These are phyloP conservation scores for Bipolaris zeicola DNA, from an alignment of 2,329 filamentous ascomycete genomes.

Conservation along the genomic window DNA sequence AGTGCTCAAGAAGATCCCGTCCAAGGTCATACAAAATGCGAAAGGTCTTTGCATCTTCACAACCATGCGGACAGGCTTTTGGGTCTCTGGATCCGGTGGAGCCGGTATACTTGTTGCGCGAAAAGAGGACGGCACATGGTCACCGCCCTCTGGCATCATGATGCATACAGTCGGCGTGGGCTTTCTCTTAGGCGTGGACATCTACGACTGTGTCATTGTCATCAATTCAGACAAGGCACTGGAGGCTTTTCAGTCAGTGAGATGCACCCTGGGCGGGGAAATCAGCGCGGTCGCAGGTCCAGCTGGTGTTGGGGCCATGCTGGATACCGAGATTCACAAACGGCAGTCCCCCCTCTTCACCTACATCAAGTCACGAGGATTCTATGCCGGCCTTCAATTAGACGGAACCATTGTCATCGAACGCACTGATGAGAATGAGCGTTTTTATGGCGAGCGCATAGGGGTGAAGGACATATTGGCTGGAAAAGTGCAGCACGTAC, in stretches of 20 bases:
- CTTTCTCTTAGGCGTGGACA: slow-evolving; percentile 89
- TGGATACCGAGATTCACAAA: slow-evolving; percentile 73
- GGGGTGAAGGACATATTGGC: slow-evolving; percentile 67
- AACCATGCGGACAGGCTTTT: slow-evolving; percentile 90
- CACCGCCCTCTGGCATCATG: slow-evolving; percentile 86
- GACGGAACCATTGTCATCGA: slow-evolving; percentile 88
- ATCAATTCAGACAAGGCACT: slow-evolving; percentile 87
- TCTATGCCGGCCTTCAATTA: slow-evolving; percentile 85
- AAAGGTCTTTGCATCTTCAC: slow-evolving; percentile 93
- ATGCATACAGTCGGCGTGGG: slow-evolving; percentile 87
- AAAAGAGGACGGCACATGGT: slow-evolving; percentile 87
- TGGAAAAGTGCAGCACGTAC: slow-evolving; percentile 64
- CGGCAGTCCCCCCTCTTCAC: slow-evolving; percentile 75
- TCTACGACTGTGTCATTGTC: slow-evolving; percentile 93
- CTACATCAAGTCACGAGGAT: slow-evolving; percentile 86
- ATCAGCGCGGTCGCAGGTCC: slow-evolving; percentile 78
- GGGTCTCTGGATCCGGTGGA: slow-evolving; percentile 88
- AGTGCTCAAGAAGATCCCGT: slow-evolving; percentile 81
- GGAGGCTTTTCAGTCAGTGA: slow-evolving; percentile 79
- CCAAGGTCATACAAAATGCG: slow-evolving; percentile 81
- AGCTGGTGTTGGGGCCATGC: slow-evolving; percentile 73
- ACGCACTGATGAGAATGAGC: slow-evolving; percentile 84
- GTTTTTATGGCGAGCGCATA: slow-evolving; percentile 76
- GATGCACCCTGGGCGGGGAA: slow-evolving; percentile 81
- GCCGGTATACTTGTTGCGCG: slow-evolving; percentile 85